A percentile compares a stretch with the other conserved stretches of the same genome.
These are phyloP conservation scores for Basipetospora chlamydospora DNA, from an alignment of 2,329 filamentous ascomycete genomes.

Conservation along the genomic window DNA sequence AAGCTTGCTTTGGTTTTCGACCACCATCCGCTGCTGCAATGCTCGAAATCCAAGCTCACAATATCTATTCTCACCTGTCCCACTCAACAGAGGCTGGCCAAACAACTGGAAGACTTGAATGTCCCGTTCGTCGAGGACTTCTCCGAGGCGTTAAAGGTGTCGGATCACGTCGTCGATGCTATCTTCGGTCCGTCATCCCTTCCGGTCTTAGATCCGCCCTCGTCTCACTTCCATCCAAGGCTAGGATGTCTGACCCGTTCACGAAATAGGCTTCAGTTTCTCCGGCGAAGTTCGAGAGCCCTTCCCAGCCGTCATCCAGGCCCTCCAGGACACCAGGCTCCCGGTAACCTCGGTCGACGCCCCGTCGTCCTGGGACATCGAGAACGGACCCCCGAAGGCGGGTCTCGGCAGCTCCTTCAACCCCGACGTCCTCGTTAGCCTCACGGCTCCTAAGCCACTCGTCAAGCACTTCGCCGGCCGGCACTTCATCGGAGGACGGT, in stretches of 20 bases:
- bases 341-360: constrained; percentile 84
- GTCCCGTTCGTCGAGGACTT: constrained; percentile 82
- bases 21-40: too few relatives aligned
- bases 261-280: constrained; percentile 65
- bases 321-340: constrained; percentile 56
- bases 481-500: constrained; percentile 84
- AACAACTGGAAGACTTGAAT: constrained; percentile 69
- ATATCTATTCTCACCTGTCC: constrained; percentile 1
- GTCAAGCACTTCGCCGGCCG: constrained; percentile 71
- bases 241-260: constrained; percentile 4
- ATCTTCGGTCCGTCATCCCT: constrained; percentile 58
- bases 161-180: constrained; percentile 78
- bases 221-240: too few relatives aligned
- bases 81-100: constrained; percentile 52
- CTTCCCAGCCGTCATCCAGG: constrained; percentile 67
- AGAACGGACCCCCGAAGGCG: constrained; percentile 62
- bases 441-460: constrained; percentile 88
- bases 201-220: not conserved
- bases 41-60: too few relatives aligned
- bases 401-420: constrained; percentile 70
- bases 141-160: constrained; percentile 42
- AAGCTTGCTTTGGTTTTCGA: too few relatives aligned
- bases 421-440: constrained; percentile 66
- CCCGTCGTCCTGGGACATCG: constrained; percentile 89
- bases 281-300: constrained; percentile 84